Evolutionary conservation across 2,329 filamentous ascomycete genomes (phyloP), one percentile per base, ranked within the genome.

Genomic region (Fusarium coicis): DNA sequence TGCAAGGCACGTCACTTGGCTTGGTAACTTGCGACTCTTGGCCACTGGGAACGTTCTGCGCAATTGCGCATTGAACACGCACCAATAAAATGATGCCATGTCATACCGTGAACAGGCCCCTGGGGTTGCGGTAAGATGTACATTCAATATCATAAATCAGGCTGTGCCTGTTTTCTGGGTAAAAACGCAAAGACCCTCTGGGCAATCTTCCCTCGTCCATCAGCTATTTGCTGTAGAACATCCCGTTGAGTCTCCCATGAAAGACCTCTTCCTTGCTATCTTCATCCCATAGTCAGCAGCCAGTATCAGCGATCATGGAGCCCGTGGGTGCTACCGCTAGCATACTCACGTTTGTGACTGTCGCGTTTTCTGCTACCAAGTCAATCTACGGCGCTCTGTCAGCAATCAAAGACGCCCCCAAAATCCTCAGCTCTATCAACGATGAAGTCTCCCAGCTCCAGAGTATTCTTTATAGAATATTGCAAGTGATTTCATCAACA

Each of bases 191-290:
- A 15, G 11, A 4, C 4, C 4, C 8, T 10, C 18, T 4, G 8
- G 23, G 4, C 18, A 46, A 28, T 28, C 12, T 21, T 46, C 26
- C 18, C 9, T 21, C 44, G 3, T 10, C 28, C 26, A 7, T 6
- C 18, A 5, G 6, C 23, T 26, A 5, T 44, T 26, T 6, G 2
- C 23, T 18, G 18, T 21, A 5, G 18, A 10, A 10, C 1, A 28
- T 28, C 11, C 2, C 12, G 18, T 7, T 28, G 12, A 28, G 8
- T 28, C 18, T 28, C 18, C 4, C 12, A 28, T 21, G 0, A 15
- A 28, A 7, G 4, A 5, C 21, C 9, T 15, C 43, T 46, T 19
- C 9, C 7, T 28, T 0, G 9, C 9, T 28, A 2, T 18, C 12
- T 21, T 47, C 18, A 2, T 21, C 26, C 0, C 26, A 28, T 15